Evolutionary conservation across 768 basidiomycete genomes (phyloP).

Genomic region (Rossbeevera mucosa): DNA sequence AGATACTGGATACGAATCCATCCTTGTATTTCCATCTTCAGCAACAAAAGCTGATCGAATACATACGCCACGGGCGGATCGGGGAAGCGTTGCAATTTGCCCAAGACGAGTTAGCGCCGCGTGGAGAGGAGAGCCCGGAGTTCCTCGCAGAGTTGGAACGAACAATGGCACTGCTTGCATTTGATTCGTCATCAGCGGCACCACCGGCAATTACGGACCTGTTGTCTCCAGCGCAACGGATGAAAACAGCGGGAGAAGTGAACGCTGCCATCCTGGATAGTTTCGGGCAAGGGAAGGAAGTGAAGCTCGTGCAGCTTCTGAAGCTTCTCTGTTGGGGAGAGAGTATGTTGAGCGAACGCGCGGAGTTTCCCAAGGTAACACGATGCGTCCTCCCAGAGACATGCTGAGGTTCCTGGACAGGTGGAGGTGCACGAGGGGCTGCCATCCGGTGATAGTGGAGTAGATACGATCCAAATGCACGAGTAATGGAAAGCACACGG

Average conservation of each 20-base stretch:
- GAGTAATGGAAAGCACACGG: conserved; percentile 15
- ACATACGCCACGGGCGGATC: conserved; percentile 78
- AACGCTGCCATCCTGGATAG: conserved; percentile 94
- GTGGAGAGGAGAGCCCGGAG: conserved; percentile 92
- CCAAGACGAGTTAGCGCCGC: conserved; percentile 88
- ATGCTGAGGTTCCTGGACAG: conserved; percentile 24
- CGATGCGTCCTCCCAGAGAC: conserved; percentile 17
- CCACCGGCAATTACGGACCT: conserved; percentile 71
- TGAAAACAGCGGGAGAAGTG: conserved; percentile 93
- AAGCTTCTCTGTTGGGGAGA: conserved; percentile 89
- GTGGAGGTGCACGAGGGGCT: conserved; percentile 29
- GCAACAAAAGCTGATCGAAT: conserved; percentile 93
- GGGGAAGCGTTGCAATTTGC: conserved; percentile 85
- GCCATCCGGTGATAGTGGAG: conserved; percentile 7
- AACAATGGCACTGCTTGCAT: conserved; percentile 90
- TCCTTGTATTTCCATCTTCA: conserved; percentile 92
- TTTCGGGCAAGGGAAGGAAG: conserved; percentile 87
- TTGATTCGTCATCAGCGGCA: conserved; percentile 53
- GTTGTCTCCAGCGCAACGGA: conserved; percentile 78
- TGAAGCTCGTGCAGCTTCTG: conserved; percentile 79
- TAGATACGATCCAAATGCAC: conserved; percentile 21
- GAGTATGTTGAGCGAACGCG: conserved; percentile 66
- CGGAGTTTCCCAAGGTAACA: conserved; percentile 74
- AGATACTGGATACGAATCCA: conserved; percentile 97
- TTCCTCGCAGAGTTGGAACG: conserved; percentile 89